Evolutionary conservation across 1,284 basidiomycete species (phyloP), one percentile per base, ranked within the genome.

Genomic region (Wolfiporia cocos): DNA sequence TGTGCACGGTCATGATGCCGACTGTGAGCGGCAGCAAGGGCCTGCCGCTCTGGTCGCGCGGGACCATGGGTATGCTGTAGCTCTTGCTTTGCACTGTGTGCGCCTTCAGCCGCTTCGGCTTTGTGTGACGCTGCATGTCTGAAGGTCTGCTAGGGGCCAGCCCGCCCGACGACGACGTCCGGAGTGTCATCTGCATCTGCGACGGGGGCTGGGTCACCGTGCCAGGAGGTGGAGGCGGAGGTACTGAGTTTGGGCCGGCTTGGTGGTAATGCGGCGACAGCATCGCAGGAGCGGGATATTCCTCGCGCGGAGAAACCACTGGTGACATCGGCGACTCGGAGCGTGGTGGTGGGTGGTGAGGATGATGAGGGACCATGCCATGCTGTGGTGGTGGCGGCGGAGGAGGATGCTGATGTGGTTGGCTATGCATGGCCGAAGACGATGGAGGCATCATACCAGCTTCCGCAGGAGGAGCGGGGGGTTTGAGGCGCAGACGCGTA

Each of bases 1-100:
- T 76, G 43, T 79, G 67, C 17, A 89, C 80, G 1, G 82, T 86
- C 83, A 89, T 87, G 55, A 89, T 88, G 22, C 86, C 86, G 14
- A 88, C 82, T 49, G 78, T 84, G 24, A 89, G 63, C 1, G 86
- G 86, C 3, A 89, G 63, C 58, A 82, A 69, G 1, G 85, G 85
- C 39, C 72, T 72, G 3, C 76, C 76, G 22, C 69, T 67, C 57
- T 77, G 78, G 51, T 87, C 82, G 10, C 86, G 70, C 3, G 84
- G 84, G 1, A 89, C 80, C 48, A 74, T 75, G 0, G 86, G 86
- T 40, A 89, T 86, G 54, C 74, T 80, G 52, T 71, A 79, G 56
- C 70, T 83, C 59, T 81, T 85, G 46, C 78, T 79, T 1, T 77
- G 82, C 29, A 89, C 81, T 3, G 81, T 84, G 56, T 88, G 85